Base-by-base conservation (phyloP, 345 rosid genomes). In the Kernera saxatilis region DNA sequence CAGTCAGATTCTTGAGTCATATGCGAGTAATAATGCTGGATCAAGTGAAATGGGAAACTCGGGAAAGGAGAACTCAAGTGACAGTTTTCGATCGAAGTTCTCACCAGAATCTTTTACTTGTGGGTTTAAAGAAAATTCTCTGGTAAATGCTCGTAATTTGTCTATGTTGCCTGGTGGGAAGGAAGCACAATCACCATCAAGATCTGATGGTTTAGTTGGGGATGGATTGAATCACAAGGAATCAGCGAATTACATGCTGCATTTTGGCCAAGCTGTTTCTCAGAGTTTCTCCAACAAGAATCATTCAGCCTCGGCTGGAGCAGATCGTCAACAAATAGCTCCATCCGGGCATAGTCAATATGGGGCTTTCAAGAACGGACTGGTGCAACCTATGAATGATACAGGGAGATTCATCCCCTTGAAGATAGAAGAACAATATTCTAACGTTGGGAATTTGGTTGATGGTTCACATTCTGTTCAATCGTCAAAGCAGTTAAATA, bases 261-360 rank as follows among this genome's bases (percentile, higher is more conserved):
- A 60, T 55, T 59, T 84, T 77, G 69, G 78, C 69, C 80, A 12
- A 54, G 80, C 72, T 61, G 83, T 68, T 77, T 14, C 77, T 44
- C 84, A 56, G 54, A 77, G 68, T 78, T 57, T 75, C 30, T 32
- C 80, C 45, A 58, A 64, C 30, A 61, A 79, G 72, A 83, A 76
- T 72, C 56, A 64, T 67, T 26, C 46, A 57, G 80, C 67, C 77
- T 76, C 77, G 29, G 78, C 69, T 45, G 69, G 80, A 80, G 70
- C 74, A 62, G 88, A 83, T 54, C 79, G 82, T 72, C 77, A 84
- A 55, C 84, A 82, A 65, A 72, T 84, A 83, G 93, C 86, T 25
- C 89, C 93, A 64, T 83, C 91, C 46, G 85, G 93, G 93, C 84
- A 86, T 79, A 86, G 77, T 79, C 87, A 79, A 77, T 84, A 82